Conservation (phyloP, 2,329 filamentous ascomycete genomes). For the Xylariaceae sp. region DNA sequence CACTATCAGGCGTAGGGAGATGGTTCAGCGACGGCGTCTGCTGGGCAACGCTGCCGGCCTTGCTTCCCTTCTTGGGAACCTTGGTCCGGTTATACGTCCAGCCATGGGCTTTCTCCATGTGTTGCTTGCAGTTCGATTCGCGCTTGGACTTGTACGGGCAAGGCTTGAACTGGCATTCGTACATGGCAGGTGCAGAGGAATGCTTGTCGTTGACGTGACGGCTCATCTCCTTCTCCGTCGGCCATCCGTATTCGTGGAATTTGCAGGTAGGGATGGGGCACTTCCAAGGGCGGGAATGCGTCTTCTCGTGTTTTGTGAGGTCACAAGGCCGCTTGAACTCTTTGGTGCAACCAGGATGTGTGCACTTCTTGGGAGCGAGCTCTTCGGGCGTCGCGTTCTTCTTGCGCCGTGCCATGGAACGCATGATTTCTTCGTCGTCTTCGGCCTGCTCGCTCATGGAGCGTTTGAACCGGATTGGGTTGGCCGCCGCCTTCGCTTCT, state of each 20-base stretch:
- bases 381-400: slow-evolving; percentile 86
- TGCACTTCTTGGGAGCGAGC: slow-evolving; percentile 72
- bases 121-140: slow-evolving; percentile 95
- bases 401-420: slow-evolving; percentile 93
- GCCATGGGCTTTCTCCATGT: slow-evolving; percentile 95
- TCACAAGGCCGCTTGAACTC: slow-evolving; percentile 97
- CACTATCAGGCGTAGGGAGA: slow-evolving; percentile 57
- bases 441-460: slow-evolving; percentile 64
- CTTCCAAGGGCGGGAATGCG: slow-evolving; percentile 94
- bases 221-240: slow-evolving; percentile 95
- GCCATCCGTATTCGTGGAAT: slow-evolving; percentile 85
- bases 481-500: slow-evolving; percentile 33
- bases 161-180: slow-evolving; percentile 72
- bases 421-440: slow-evolving; percentile 76
- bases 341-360: slow-evolving; percentile 72
- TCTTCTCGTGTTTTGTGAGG: slow-evolving; percentile 96
- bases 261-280: slow-evolving; percentile 79
- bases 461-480: slow-evolving; percentile 54
- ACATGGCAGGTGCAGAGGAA: slow-evolving; percentile 71
- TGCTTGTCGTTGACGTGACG: slow-evolving; percentile 97
- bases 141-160: slow-evolving; percentile 95
- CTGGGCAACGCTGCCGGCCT: slow-evolving; percentile 43
- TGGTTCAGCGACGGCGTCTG: slow-evolving; percentile 56
- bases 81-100: slow-evolving; percentile 91
- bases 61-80: slow-evolving; percentile 65